Evolutionary conservation across 495 filamentous ascomycete genomes (phyloP), one percentile per base, ranked within the genome.

Genomic region (Geopyxis carbonaria): DNA sequence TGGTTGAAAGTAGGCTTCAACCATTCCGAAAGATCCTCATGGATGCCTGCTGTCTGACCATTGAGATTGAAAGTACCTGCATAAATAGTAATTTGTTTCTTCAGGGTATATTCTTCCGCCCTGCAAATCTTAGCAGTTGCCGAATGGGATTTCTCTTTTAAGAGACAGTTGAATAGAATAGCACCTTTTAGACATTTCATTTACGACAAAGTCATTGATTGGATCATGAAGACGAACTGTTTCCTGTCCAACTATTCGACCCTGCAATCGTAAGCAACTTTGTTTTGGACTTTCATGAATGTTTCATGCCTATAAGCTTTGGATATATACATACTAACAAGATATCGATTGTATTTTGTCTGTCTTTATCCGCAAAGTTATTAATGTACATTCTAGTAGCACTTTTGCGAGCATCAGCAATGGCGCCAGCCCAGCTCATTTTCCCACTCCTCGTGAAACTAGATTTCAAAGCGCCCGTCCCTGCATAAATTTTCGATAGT

Each of bases 371-470:
- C 1, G 81, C 72, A 48, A 97, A 97, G 50, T 93, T 97, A 55
- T 95, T 97, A 57, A 93, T 81, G 57, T 94, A 95, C 37, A 93
- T 66, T 22, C 89, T 68, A 16, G 86, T 86, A 4, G 85, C 87
- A 51, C 81, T 91, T 60, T 97, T 97, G 21, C 91, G 73, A 2
- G 80, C 81, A 61, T 97, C 89, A 31, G 89, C 85, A 39, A 97
- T 70, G n/a, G 82, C 82, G 15, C 89, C 89, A 5, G 86, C 85
- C 25, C 94, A 50, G 11, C 85, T 92, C 84, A 92, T 93, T 59
- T 94, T 97, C 19, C 89, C 89, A 53, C 78, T 75, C 31, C 89
- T 68, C n/a, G 89, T 97, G 48, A 91, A 97, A 0, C 87, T 94
- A 7, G 82, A 84, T 51, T 93, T 94, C 27, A 97, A 62, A 34